A percentile compares a stretch with the other conserved stretches of the same genome.
Evolutionary conservation across 2,329 filamentous ascomycete species (phyloP).

Genomic region (Diaporthe caulivora): DNA sequence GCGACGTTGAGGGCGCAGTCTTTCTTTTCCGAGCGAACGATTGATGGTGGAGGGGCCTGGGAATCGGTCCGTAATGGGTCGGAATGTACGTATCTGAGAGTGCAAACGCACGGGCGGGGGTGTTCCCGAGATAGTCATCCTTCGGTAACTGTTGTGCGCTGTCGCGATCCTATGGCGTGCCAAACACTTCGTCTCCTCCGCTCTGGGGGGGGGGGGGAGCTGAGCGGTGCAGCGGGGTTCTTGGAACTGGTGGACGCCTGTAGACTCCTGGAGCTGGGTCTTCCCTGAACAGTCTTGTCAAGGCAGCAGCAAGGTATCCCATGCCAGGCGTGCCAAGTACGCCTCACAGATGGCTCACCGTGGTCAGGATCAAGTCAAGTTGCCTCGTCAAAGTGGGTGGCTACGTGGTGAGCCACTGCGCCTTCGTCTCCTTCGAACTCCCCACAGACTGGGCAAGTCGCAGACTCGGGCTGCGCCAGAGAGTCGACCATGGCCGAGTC

Average conservation of each 20-base stretch:
- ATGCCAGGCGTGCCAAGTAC: not conserved
- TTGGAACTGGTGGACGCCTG: not conserved
- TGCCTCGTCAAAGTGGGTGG: slow-evolving; percentile 62
- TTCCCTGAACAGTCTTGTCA: not conserved
- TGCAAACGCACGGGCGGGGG: not conserved
- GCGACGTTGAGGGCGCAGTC: not conserved
- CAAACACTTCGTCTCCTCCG: not conserved
- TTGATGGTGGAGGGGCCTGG: not conserved
- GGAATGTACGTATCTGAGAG: not conserved
- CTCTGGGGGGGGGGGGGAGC: too few species aligned
- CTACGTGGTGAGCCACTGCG: slow-evolving; percentile 77
- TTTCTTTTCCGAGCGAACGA: not conserved
- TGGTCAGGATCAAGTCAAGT: not conserved
- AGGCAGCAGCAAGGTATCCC: too few species aligned
- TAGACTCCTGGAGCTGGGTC: not conserved
- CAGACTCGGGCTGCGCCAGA: slow-evolving; percentile 30
- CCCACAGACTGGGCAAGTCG: slow-evolving; percentile 74
- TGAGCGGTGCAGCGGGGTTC: too few species aligned
- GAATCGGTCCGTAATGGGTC: too few species aligned
- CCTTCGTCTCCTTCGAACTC: slow-evolving; percentile 76
- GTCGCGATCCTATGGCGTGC: not conserved
- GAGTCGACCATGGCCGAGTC: slow-evolving; percentile 37
- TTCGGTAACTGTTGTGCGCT: not conserved
- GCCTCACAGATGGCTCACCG: too few species aligned
- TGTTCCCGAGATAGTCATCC: too few species aligned